Evolutionary conservation across 1,284 basidiomycete genomes (phyloP).

Genomic region (Amylostereum chailletii): DNA sequence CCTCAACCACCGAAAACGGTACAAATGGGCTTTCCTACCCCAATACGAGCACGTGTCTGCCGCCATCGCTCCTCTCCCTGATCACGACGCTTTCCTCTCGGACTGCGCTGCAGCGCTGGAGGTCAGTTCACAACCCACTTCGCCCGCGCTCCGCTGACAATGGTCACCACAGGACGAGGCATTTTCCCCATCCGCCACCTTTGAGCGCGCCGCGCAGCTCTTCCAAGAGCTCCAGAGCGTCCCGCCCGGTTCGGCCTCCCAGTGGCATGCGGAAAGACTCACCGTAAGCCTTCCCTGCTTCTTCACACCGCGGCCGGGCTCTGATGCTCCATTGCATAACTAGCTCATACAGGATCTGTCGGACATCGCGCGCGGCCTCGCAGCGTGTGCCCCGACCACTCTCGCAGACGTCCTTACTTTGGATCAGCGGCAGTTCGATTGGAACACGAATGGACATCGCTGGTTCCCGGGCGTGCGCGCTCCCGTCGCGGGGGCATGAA

Average conservation of each 20-base stretch:
- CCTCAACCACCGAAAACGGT: conserved; percentile 50
- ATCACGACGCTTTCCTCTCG: conserved; percentile 28
- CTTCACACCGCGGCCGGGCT: no score
- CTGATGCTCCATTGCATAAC: neutral
- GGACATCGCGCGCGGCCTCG: conserved; percentile 5
- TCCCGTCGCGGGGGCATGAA: no score
- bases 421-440: conserved; percentile 8
- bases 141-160: neutral
- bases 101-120: conserved; percentile 8
- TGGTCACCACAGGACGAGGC: neutral
- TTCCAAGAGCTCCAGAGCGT: conserved; percentile 1
- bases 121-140: neutral
- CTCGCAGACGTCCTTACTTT: conserved; percentile 7
- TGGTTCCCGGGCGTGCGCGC: conserved; percentile 10
- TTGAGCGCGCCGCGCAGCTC: conserved; percentile 7
- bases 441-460: conserved; percentile 5
- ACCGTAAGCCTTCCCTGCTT: neutral
- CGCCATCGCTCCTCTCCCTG: conserved; percentile 31
- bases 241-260: conserved; percentile 4
- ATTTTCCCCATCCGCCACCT: neutral
- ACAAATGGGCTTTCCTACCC: conserved; percentile 65
- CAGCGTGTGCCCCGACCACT: conserved; percentile 5
- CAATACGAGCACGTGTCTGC: conserved; percentile 40
- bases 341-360: conserved; percentile 9
- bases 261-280: conserved; percentile 10